Conservation (phyloP, 2,329 filamentous ascomycete species). For the Sarocladium kiliense region DNA sequence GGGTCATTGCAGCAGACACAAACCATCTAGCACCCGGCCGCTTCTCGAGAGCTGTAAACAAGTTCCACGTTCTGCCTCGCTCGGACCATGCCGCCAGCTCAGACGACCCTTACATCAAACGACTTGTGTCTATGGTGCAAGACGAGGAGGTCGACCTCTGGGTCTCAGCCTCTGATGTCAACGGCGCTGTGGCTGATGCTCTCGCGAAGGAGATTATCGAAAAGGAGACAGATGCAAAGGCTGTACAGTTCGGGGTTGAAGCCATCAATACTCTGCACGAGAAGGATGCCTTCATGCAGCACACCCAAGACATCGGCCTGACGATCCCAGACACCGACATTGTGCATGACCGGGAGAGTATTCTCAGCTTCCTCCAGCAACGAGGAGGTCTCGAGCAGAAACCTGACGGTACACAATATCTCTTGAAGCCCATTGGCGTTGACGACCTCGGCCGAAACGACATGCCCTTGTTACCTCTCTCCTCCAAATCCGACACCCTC, state of each 20-base stretch:
- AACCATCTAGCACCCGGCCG: constrained; percentile 47
- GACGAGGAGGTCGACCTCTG: constrained; percentile 62
- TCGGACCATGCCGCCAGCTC: neutral
- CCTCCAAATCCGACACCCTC: constrained; percentile 49
- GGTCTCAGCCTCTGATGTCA: constrained; percentile 68
- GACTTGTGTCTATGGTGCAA: constrained; percentile 53
- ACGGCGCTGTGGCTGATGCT: constrained; percentile 61
- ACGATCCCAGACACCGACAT: constrained; percentile 45
- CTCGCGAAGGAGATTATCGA: constrained; percentile 58
- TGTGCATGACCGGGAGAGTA: constrained; percentile 47
- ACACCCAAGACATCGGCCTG: constrained; percentile 49
- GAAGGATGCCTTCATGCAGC: constrained; percentile 60
- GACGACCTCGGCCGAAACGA: constrained; percentile 54
- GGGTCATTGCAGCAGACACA: constrained; percentile 68
- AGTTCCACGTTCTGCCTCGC: constrained; percentile 43
- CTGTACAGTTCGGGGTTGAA: constrained; percentile 56
- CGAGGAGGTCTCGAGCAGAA: constrained; percentile 16
- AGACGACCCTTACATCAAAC: constrained; percentile 47
- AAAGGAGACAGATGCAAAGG: constrained; percentile 50
- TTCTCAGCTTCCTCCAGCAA: constrained; percentile 45
- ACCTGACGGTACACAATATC: constrained; percentile 40
- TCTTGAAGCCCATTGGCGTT: constrained; percentile 61
- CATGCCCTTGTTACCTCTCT: constrained; percentile 60
- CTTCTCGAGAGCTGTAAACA: constrained; percentile 50
- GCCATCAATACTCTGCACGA: constrained; percentile 56